Conservation (phyloP, 2,329 filamentous ascomycete genomes). For the Fusarium decemcellulare region DNA sequence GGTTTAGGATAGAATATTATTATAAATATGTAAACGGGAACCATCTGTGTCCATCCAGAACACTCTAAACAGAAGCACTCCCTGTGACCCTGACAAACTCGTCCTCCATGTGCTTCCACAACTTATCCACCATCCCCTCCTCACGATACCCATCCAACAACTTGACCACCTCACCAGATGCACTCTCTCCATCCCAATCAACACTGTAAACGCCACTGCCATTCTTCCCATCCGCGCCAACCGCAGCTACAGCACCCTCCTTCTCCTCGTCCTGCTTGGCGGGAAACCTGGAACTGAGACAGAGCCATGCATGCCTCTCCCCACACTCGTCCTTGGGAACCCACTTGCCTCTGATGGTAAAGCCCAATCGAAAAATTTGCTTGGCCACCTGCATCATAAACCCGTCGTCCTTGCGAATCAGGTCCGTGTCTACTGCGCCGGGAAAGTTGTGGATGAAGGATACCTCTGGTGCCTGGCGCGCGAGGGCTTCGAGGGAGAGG, state of each 20-base stretch:
- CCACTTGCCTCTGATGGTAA: constrained; percentile 18
- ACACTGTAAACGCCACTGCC: constrained; percentile 46
- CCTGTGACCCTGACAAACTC: constrained; percentile 43
- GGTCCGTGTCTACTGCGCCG: constrained; percentile 46
- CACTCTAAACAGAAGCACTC: constrained; percentile 3
- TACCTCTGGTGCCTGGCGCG: constrained; percentile 40
- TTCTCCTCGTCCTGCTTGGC: constrained; percentile 5
- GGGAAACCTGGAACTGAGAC: constrained; percentile 38
- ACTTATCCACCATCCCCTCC: constrained; percentile 37
- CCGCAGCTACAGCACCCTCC: constrained; percentile 11
- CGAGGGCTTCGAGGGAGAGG: constrained; percentile 43
- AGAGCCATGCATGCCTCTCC: constrained; percentile 45
- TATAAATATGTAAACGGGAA: neutral
- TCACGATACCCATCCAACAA: constrained; percentile 29
- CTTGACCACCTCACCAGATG: constrained; percentile 25
- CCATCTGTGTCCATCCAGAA: neutral
- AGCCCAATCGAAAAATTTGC: constrained; percentile 24
- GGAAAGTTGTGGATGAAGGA: constrained; percentile 51
- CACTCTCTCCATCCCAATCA: constrained; percentile 42
- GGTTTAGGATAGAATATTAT: neutral
- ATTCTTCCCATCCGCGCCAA: constrained; percentile 35
- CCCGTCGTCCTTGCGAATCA: constrained; percentile 40
- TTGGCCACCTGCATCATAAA: constrained; percentile 34
- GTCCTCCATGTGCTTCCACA: constrained; percentile 42
- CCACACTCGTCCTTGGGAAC: constrained; percentile 40